Conservation (phyloP, 1,139 yeast genomes). For the Yamadazyma sp. region DNA sequence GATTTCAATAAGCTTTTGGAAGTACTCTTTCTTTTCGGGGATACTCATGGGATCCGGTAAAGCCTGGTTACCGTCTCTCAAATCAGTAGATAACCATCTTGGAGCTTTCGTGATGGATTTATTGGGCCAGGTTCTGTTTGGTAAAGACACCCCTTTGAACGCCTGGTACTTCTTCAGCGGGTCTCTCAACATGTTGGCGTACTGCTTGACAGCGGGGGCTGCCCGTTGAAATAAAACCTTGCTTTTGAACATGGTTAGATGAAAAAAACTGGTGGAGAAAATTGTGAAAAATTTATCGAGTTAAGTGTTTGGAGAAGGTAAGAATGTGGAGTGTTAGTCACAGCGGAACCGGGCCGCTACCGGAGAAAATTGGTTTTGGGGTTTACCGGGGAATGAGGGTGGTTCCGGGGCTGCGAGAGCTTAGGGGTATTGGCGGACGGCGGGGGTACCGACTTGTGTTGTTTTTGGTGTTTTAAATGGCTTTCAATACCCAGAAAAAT, state of each 20-base stretch:
- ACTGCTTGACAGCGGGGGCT: slow-evolving; percentile 18
- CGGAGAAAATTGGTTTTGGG: background rate
- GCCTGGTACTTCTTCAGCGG: slow-evolving; percentile 77
- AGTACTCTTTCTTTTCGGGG: slow-evolving; percentile 84
- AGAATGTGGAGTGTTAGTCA: slow-evolving; percentile 3
- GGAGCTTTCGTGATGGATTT: slow-evolving; percentile 78
- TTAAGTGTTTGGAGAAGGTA: background rate
- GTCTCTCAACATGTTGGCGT: slow-evolving; percentile 49
- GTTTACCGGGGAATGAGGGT: too few species aligned
- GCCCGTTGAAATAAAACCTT: slow-evolving; percentile 27
- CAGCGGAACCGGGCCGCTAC: background rate
- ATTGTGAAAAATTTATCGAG: slow-evolving; percentile 3
- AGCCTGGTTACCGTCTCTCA: slow-evolving; percentile 96
- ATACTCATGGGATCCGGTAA: slow-evolving; percentile 96
- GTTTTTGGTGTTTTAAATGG: too few species aligned
- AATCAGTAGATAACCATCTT: slow-evolving; percentile 93
- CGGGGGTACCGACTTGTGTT: too few species aligned
- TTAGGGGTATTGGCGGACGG: too few species aligned
- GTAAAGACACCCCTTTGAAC: slow-evolving; percentile 64
- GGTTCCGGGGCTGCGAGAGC: too few species aligned
- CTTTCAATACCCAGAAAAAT: too few species aligned
- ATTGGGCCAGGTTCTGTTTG: slow-evolving; percentile 87
- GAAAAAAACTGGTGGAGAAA: background rate
- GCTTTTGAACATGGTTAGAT: slow-evolving; percentile 24
- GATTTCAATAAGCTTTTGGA: slow-evolving; percentile 78